These are phyloP conservation scores for Paramecium caudatum DNA, from an alignment of 73 alveolate genomes.

Conservation along the genomic window DNA sequence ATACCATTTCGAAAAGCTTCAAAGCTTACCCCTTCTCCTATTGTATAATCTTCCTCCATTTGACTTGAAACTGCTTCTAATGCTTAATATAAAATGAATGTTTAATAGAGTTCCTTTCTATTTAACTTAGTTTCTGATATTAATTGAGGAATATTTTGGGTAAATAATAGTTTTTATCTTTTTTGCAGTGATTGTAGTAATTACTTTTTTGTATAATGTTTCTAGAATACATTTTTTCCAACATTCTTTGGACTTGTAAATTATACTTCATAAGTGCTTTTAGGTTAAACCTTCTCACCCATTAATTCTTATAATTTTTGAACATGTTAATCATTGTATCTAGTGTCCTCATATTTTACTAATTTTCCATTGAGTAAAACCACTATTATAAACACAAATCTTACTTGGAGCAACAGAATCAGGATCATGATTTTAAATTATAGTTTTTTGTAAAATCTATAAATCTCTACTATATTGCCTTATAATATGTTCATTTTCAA, in stretches of 20 bases:
- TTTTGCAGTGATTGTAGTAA: neutral
- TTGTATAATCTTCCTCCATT: neutral
- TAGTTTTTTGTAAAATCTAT: neutral
- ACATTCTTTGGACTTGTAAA: neutral
- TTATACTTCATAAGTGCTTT: neutral
- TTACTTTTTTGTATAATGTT: constrained; percentile 8
- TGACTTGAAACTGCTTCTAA: constrained; percentile 65
- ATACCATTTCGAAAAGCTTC: constrained; percentile 65
- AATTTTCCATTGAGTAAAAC: constrained; percentile 23
- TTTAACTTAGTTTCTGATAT: neutral
- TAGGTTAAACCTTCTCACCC: neutral
- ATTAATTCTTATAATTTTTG: constrained; percentile 15
- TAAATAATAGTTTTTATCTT: neutral
- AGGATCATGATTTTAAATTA: constrained; percentile 44
- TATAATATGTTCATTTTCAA: constrained; percentile 18
- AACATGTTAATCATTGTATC: neutral
- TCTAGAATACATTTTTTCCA: neutral
- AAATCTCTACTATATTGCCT: constrained; percentile 26
- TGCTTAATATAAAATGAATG: constrained; percentile 40
- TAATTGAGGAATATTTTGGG: constrained; percentile 33
- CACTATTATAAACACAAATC: neutral
- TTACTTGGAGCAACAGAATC: constrained; percentile 56
- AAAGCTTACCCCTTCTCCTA: constrained; percentile 61
- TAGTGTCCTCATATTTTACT: constrained; percentile 33
- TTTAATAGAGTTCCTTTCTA: constrained; percentile 49